Base-by-base conservation (phyloP, 2,329 filamentous ascomycete genomes). In the Pseudogymnoascus sp. region DNA sequence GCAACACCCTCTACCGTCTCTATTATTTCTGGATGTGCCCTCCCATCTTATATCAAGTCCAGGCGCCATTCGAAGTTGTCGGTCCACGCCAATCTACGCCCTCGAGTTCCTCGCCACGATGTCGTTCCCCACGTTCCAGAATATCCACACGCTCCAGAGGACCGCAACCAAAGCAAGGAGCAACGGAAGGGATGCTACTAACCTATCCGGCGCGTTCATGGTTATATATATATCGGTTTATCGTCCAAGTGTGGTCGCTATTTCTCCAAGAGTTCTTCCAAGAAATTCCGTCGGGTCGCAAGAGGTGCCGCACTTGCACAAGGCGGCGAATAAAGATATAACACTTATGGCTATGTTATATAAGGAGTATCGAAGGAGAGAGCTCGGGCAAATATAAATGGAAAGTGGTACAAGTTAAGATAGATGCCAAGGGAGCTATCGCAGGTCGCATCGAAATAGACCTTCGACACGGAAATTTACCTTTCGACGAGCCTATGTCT, bases 141-240 rank as follows among this genome's bases (percentile, higher is more conserved):
- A 50, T 33, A 60, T 59, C 44, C 53, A 63, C 21, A 53, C 29
- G 29, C 46, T 38, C 59, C 42, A 37, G 26, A 46, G 40, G 29
- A 46, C 42, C 29, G 60, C 44, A 68, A 70, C 40, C 46, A 62
- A 59, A 50, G 26, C 56, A 40, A 63, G 53, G 19, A 33, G 11
- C 17, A 56, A 35, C 59, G 62, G 62, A 63, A 59, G 62, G 46
- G 46, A 53, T 64, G 61, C 35, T 9, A 73, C 77, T 74, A 75
- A 83, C 81, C 79, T 77, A 67, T 81, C 79, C 68, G 79, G 79
- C 17, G 79, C 79, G 73, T 84, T 84, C 82, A 83, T 84, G 26
- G 23, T 60, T 26, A 63, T 53, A 53, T 53, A 53, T 53, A 53
- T 53, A 53, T 53, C 44, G 23, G 15, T 53, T 53, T 53, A 53